Evolutionary conservation across 305 asterid species (phyloP).

Genomic region (Fraxinus floribunda): DNA sequence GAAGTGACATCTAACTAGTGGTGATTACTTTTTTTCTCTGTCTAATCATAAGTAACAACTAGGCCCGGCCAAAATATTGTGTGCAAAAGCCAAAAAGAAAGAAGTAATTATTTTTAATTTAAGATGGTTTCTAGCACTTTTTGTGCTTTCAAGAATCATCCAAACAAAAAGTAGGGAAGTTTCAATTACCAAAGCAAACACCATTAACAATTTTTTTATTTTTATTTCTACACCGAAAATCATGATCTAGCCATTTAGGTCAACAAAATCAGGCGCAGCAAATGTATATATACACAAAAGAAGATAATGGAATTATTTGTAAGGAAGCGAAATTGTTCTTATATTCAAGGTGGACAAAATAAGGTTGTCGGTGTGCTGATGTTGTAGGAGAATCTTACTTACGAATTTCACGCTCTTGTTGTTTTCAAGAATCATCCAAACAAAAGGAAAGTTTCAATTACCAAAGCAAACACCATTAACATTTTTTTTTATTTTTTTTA

Average conservation of each 20-base stretch:
- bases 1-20: not conserved
- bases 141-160: slow-evolving; percentile 17
- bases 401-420: too few relatives aligned
- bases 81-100: not conserved
- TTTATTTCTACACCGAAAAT: slow-evolving; percentile 17
- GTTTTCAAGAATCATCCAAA: not conserved
- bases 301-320: not conserved
- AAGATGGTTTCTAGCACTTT: not conserved
- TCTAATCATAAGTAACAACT: not conserved
- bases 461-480: not conserved
- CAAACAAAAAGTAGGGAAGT: slow-evolving; percentile 7
- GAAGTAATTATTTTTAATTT: not conserved
- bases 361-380: too few relatives aligned
- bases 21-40: not conserved
- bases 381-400: too few relatives aligned
- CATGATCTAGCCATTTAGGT: slow-evolving; percentile 24
- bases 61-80: not conserved
- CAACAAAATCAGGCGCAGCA: slow-evolving; percentile 33
- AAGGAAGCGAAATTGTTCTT: too few relatives aligned
- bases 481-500: not conserved
- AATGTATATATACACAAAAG: slow-evolving; percentile 1
- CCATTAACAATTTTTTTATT: not conserved
- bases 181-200: not conserved
- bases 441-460: not conserved
- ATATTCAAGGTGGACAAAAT: too few relatives aligned